Conservation (phyloP, 2,329 filamentous ascomycete genomes). For the Colletotrichum viniferum region DNA sequence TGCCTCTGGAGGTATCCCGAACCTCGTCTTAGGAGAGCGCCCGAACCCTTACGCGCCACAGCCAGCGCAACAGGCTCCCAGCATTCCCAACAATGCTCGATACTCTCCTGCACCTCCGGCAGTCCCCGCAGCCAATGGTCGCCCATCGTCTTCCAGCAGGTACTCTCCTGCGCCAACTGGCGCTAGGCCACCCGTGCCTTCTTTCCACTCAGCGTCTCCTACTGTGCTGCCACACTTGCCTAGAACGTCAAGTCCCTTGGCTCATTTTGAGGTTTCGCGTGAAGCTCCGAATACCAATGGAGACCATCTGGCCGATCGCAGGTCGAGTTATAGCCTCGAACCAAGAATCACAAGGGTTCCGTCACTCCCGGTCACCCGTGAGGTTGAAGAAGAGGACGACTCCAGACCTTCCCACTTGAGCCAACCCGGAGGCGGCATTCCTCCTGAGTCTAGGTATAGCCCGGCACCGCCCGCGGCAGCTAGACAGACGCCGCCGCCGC, state of each 20-base stretch:
- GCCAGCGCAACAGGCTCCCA: conserved; percentile 35
- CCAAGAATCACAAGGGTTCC: conserved; percentile 57
- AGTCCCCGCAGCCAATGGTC: conserved; percentile 42
- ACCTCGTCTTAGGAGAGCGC: conserved; percentile 58
- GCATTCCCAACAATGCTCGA: conserved; percentile 43
- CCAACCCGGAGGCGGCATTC: conserved; percentile 19
- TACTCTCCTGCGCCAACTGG: conserved; percentile 57
- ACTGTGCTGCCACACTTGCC: conserved; percentile 62
- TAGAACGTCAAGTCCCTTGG: conserved; percentile 68
- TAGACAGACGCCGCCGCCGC: conserved; percentile 58
- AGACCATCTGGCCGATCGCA: conserved; percentile 52
- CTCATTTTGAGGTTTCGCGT: conserved; percentile 61
- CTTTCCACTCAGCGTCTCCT: conserved; percentile 42
- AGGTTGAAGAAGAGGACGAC: conserved; percentile 64
- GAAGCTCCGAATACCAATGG: conserved; percentile 33
- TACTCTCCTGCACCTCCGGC: conserved; percentile 67
- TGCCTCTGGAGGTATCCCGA: conserved; percentile 30
- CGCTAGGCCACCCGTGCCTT: conserved; percentile 44
- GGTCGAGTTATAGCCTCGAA: conserved; percentile 59
- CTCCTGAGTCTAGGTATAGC: conserved; percentile 41
- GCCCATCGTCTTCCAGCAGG: conserved; percentile 46
- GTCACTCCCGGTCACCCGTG: conserved; percentile 64
- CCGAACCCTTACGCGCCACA: conserved; percentile 59
- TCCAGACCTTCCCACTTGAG: not conserved
- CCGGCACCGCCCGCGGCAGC: conserved; percentile 35